A percentile compares a stretch with the other conserved stretches of the same genome.
These are phyloP conservation scores for Mitragyna speciosa DNA, from an alignment of 257 asterid genomes.

Conservation along the genomic window DNA sequence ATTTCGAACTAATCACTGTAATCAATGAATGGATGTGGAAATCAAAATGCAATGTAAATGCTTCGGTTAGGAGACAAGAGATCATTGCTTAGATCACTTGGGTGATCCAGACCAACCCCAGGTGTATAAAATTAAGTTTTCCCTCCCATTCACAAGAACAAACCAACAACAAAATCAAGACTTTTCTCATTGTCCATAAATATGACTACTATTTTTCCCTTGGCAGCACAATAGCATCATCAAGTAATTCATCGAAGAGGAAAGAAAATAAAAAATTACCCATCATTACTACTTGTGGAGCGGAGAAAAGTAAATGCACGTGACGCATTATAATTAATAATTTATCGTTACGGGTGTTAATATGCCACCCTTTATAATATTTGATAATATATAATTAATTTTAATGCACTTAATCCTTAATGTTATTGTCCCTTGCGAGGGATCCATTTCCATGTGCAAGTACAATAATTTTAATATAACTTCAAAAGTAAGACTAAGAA, in stretches of 20 bases:
- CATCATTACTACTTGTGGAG: conserved; percentile 36
- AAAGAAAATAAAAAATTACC: conserved; percentile 25
- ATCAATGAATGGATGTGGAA: neutral
- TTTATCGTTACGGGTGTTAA: too few species aligned
- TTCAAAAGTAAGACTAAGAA: conserved; percentile 18
- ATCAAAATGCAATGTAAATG: neutral
- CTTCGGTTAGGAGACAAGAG: neutral
- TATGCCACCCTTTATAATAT: too few species aligned
- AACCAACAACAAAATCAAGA: neutral
- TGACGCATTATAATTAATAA: too few species aligned
- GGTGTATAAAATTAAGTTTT: neutral
- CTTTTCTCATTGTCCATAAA: neutral
- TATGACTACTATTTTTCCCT: too few species aligned
- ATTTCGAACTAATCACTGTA: neutral
- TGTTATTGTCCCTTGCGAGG: conserved; percentile 40
- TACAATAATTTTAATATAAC: conserved; percentile 23
- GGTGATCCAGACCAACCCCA: too few species aligned
- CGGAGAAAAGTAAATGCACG: too few species aligned
- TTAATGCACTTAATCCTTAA: too few species aligned
- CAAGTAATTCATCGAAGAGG: conserved; percentile 5
- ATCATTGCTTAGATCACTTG: too few species aligned
- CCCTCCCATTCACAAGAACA: neutral
- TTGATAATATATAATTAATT: too few species aligned
- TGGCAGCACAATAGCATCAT: neutral
- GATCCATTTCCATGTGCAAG: conserved; percentile 52